These are phyloP conservation scores for Cladophialophora carrionii DNA, from an alignment of 2,329 filamentous ascomycete genomes.

Conservation along the genomic window DNA sequence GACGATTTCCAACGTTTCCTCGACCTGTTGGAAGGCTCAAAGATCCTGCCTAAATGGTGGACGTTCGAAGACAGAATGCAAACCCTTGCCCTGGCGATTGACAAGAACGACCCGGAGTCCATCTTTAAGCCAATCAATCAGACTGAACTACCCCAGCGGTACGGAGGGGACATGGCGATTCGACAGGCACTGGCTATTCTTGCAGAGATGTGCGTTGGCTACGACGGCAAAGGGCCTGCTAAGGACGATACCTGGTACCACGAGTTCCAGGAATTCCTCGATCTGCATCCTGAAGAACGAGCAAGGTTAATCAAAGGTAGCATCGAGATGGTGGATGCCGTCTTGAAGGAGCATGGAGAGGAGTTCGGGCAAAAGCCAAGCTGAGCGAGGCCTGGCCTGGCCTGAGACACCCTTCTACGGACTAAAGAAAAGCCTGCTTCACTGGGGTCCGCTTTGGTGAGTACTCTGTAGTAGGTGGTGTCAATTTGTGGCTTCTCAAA, in stretches of 20 bases:
- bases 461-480: too few relatives aligned
- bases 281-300: constrained; percentile 42
- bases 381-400: background rate
- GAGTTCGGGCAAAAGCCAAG: constrained; percentile 17
- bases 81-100: constrained; percentile 33
- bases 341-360: constrained; percentile 28
- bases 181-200: constrained; percentile 35
- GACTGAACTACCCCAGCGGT: constrained; percentile 33
- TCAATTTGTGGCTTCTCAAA: too few relatives aligned
- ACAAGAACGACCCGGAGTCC: constrained; percentile 32
- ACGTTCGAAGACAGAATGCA: constrained; percentile 37
- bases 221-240: constrained; percentile 37
- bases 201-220: constrained; percentile 38
- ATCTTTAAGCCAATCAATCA: constrained; percentile 37
- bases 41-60: constrained; percentile 47
- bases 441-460: too few relatives aligned
- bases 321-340: constrained; percentile 34
- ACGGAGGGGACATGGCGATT: constrained; percentile 36
- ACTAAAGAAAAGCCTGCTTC: too few relatives aligned
- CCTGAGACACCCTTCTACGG: too few relatives aligned
- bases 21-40: constrained; percentile 35
- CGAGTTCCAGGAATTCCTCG: constrained; percentile 43
- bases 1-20: constrained; percentile 49
- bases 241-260: constrained; percentile 45
- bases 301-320: constrained; percentile 35